Evolutionary conservation across 106 monocot species (phyloP).

Genomic region (Ottelia alismoides): DNA sequence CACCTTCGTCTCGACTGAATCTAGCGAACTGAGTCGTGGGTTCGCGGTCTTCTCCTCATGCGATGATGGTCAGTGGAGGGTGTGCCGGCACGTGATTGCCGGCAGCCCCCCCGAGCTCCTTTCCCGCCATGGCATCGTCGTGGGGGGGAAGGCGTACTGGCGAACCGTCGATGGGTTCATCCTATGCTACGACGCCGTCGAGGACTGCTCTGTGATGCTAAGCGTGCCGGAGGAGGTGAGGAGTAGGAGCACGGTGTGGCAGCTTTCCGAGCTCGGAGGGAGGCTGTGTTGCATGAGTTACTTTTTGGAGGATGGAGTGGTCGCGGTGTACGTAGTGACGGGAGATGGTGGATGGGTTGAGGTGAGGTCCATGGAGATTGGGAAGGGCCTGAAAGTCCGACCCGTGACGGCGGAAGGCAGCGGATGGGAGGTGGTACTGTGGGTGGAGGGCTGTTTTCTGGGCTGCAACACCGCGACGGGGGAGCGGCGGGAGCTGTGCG

Average conservation of each 20-base stretch:
- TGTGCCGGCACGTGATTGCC: not conserved
- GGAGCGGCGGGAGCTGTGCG: not conserved
- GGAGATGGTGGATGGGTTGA: not conserved
- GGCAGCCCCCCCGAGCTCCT: not conserved
- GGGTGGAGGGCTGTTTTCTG: not conserved
- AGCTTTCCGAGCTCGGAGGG: not conserved
- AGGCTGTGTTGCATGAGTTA: not conserved
- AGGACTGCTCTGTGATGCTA: not conserved
- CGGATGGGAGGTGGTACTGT: not conserved
- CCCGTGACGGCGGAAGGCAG: not conserved
- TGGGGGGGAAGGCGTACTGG: not conserved
- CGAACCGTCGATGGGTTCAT: not conserved
- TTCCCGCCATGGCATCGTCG: not conserved
- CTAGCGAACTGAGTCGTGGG: not conserved
- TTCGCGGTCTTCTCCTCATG: not conserved
- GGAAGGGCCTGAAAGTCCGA: not conserved
- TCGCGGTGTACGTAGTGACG: not conserved
- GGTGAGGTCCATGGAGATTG: not conserved
- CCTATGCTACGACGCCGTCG: not conserved
- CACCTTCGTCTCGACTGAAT: not conserved
- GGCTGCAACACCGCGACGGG: not conserved
- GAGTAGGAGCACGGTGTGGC: not conserved
- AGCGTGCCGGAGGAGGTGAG: not conserved
- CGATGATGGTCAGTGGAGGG: not conserved
- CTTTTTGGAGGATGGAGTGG: not conserved